Evolutionary conservation across 306 rosid species (phyloP), one percentile per base, ranked within the genome.

Genomic region (Luffa aegyptiaca): DNA sequence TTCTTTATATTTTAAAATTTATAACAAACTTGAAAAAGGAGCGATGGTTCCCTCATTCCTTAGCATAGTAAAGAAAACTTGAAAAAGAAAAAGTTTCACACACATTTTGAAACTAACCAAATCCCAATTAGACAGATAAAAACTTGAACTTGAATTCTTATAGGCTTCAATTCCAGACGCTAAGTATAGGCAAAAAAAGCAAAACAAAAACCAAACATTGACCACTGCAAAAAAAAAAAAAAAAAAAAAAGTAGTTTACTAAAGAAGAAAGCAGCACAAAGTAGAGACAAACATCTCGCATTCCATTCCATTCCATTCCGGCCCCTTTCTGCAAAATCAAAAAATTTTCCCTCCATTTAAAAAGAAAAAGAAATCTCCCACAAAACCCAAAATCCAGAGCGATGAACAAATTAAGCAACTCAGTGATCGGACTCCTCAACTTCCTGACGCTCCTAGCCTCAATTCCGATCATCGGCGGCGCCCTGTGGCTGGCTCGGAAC

Each of bases 381-480:
- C 64, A 80, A 86, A 86, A 82, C 7, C 61, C 56, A 44, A 74
- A 42, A 5, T 35, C 37, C 45, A 78, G 48, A 49, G 39, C 83
- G 82, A 84, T 66, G 51, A 87, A 89, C 78, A 85, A 97, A 82
- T 86, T 96, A 61, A 96, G 99, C 90, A 96, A 93, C 96, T 87
- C 99, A 69, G 92, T 96, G 82, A 91, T 96, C 20, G 99, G 99
- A 13, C 81, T 93, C 85, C 80, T 96, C 82, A 96, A 96, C 88
- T 84, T 96, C 82, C 77, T 96, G 26, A 91, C 97, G 4, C 94
- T 93, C 12, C 72, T 96, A 78, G 97, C 97, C 21, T 96, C 99
- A 8, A 96, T 96, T 69, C 99, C 98, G 9, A 91, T 96, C 41
- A 93, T 96, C 11, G 99, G 97, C 7, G 96, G 93, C 59, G 99